Evolutionary conservation across 805 yeast genomes (phyloP), one percentile per base, ranked within the genome.

Genomic region (Candida nemodendra): DNA sequence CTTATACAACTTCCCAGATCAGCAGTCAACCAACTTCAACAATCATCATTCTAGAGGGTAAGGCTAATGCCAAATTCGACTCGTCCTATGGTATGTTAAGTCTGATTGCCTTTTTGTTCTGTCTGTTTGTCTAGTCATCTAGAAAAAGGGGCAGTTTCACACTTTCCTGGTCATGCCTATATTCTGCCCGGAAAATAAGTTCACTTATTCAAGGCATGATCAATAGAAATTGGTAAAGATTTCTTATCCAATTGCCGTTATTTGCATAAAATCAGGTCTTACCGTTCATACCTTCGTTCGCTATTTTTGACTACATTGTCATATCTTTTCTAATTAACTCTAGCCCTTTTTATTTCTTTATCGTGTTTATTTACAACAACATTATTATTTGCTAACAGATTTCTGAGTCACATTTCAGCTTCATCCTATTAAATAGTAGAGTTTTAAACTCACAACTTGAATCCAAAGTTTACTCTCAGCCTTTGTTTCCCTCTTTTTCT

Each of bases 61-160:
- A 21, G 24, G 24, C 24, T 21, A 8, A 7, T 21, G 11, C 9
- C 7, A 21, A 8, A 7, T n/a, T 23, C 6, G 3, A 6, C 6
- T 8, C 38, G 13, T 35, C 38, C 16, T n/a, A n/a, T n/a, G 29
- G 27, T 2, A 4, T n/a, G 11, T 22, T 36, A 24, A n/a, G 21
- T 4, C 8, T 22, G 29, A 13, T 37, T 31, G 13, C 15, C 19
- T 2, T 11, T 27, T 11, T 21, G 24, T 8, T 21, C 11, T 21
- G 24, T 11, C 24, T 21, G 9, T 21, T 21, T 21, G 24, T 21
- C 24, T 21, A 21, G 11, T 21, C 24, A n/a, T n/a, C n/a, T n/a
- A 24, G 8, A 26, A 6, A 5, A 16, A 3, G 8, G 5, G 24
- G 13, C 35, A 18, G 15, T 9, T 21, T 30, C 15, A 4, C 30